These are phyloP conservation scores for Hyaloscypha bicolor DNA, from an alignment of 495 filamentous ascomycete genomes.

Conservation along the genomic window DNA sequence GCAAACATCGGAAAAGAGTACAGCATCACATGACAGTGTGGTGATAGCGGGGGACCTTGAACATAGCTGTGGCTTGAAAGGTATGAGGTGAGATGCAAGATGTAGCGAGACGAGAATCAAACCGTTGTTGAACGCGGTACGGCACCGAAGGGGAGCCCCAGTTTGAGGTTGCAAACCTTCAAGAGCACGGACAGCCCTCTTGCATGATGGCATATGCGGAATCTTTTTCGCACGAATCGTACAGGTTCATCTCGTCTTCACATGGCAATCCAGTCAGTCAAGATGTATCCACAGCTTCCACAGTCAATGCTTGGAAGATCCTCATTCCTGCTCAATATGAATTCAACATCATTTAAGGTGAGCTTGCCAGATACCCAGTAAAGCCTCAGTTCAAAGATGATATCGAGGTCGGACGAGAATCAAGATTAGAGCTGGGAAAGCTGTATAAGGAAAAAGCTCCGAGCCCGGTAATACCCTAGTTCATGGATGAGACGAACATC, in stretches of 20 bases:
- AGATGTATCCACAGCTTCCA: neutral
- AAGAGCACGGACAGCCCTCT: too few species aligned
- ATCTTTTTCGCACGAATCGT: neutral
- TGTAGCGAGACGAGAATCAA: neutral
- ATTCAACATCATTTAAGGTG: neutral
- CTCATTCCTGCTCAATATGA: neutral
- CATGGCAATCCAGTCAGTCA: neutral
- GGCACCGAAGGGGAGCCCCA: neutral
- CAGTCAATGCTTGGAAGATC: neutral
- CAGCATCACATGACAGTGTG: conserved; percentile 31
- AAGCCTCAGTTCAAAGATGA: neutral
- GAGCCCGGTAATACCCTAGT: too few species aligned
- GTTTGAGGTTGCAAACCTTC: neutral
- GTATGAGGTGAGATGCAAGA: conserved; percentile 11
- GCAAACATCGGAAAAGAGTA: conserved; percentile 13
- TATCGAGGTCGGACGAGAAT: neutral
- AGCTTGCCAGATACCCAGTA: neutral
- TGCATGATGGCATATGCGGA: neutral
- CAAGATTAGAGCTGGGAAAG: neutral
- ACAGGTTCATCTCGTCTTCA: neutral
- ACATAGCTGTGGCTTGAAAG: conserved; percentile 3
- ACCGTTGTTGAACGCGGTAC: neutral
- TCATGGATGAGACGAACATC: too few species aligned
- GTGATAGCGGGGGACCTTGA: neutral
- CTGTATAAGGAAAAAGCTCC: neutral